Evolutionary conservation across 2,329 filamentous ascomycete genomes (phyloP), one percentile per base, ranked within the genome.

Genomic region (Ophiostoma sp.): DNA sequence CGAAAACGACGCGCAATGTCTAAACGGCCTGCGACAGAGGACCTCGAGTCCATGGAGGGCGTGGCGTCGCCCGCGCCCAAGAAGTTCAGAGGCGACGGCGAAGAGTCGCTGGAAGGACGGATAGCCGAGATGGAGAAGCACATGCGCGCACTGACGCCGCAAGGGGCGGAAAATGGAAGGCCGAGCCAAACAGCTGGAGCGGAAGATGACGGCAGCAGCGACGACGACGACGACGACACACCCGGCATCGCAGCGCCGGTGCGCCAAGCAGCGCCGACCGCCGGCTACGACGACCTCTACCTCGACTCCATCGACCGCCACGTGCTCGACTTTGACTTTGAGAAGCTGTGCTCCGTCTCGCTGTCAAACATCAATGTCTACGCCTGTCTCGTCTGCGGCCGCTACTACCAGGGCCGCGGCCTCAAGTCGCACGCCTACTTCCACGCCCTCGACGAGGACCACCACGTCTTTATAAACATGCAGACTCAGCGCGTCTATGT

Each of bases 391-490:
- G 92, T 98, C 0, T 99, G 95, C 79, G 95, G 95, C n/a, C 94
- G 93, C 79, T 99, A 99, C 83, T 99, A 91, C 79, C 93, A 97
- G 80, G 95, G 95, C 69, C 87, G 95, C 75, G 95, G 95, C 0
- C 91, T 91, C 20, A 96, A 95, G 78, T 97, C 94, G 68, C 91
- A 97, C 80, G 95, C 95, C 76, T 99, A 99, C 81, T 97, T 97
- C 79, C 95, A 99, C 82, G 91, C 94, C 71, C 88, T 99, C 72
- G 94, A 99, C 76, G 90, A 96, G 75, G 92, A 90, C 73, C 95
- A 99, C 80, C 95, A 99, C 83, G 94, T 98, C 71, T 99, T 93
- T 80, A 94, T 99, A 84, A 98, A 98, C 81, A 95, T 99, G 88
- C 89, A 93, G 78, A 93, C 91, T 4, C 93, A 96, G 79, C 92